Conservation (phyloP, 345 rosid species). For the Aethionema arabicum region DNA sequence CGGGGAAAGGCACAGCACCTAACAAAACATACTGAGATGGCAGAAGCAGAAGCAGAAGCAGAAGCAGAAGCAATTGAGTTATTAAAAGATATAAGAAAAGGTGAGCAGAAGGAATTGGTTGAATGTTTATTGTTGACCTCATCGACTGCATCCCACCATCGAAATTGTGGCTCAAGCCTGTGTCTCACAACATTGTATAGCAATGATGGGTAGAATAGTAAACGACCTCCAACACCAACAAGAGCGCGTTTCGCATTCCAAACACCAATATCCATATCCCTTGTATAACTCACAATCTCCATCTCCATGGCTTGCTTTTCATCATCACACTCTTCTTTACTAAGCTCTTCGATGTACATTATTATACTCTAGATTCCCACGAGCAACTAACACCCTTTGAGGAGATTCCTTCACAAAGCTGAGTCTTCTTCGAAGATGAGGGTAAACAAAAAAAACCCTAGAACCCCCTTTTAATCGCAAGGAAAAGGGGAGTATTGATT, state of each 20-base stretch:
- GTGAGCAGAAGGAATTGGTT: no score
- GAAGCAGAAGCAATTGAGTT: no score
- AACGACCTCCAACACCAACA: slow-evolving; percentile 70
- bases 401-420: no score
- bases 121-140: slow-evolving; percentile 39
- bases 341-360: slow-evolving; percentile 22
- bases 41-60: no score
- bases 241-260: slow-evolving; percentile 56
- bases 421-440: no score
- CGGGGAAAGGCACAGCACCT: slow-evolving; percentile 59
- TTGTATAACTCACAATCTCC: slow-evolving; percentile 10
- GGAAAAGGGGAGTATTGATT: no score
- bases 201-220: slow-evolving; percentile 64
- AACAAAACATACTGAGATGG: slow-evolving; percentile 38
- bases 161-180: slow-evolving; percentile 62
- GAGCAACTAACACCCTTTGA: no score
- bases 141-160: slow-evolving; percentile 74
- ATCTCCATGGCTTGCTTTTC: slow-evolving; percentile 6
- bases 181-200: slow-evolving; percentile 59
- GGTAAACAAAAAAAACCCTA: no score
- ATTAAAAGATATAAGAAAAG: no score
- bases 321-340: neutral
- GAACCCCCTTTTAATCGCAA: no score
- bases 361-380: no score
- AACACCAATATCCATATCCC: neutral